phyloP scores from a whole-genome alignment of 768 basidiomycete genomes.

The Mycena leptocephala region DNA sequence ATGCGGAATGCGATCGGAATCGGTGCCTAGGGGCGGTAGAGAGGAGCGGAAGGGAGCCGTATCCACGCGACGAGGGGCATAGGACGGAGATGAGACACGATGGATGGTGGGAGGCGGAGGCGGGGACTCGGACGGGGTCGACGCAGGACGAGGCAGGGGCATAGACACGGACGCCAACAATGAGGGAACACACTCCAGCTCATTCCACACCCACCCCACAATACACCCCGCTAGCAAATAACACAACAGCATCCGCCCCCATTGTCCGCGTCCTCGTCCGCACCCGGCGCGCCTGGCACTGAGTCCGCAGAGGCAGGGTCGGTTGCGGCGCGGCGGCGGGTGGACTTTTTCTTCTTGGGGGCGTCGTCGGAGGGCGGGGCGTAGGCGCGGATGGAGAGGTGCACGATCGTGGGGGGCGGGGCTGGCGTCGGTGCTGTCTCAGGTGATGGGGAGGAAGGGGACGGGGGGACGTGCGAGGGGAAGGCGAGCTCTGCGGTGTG shows the following conservation, averaged over 20 bases:
- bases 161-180: background rate
- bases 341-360: constrained; percentile 69
- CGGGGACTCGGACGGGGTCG: no score
- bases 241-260: constrained; percentile 32
- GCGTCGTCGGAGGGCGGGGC: constrained; percentile 66
- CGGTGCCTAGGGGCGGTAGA: no score
- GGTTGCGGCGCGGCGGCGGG: constrained; percentile 8
- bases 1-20: no score
- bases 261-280: constrained; percentile 3
- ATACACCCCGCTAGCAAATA: constrained; percentile 27
- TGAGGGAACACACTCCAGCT: background rate
- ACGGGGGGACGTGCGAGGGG: constrained; percentile 53
- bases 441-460: constrained; percentile 42
- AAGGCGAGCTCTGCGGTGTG: constrained; percentile 56
- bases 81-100: no score
- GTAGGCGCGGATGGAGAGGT: constrained; percentile 80
- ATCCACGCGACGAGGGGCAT: no score
- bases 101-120: no score
- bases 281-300: background rate
- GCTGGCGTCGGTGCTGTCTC: constrained; percentile 8
- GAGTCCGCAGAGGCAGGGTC: background rate
- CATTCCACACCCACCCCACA: no score
- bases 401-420: constrained; percentile 74
- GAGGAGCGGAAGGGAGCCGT: no score
- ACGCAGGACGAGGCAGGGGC: background rate